Conservation (phyloP, 23 red algal genomes). For the Agarophyton chilense region DNA sequence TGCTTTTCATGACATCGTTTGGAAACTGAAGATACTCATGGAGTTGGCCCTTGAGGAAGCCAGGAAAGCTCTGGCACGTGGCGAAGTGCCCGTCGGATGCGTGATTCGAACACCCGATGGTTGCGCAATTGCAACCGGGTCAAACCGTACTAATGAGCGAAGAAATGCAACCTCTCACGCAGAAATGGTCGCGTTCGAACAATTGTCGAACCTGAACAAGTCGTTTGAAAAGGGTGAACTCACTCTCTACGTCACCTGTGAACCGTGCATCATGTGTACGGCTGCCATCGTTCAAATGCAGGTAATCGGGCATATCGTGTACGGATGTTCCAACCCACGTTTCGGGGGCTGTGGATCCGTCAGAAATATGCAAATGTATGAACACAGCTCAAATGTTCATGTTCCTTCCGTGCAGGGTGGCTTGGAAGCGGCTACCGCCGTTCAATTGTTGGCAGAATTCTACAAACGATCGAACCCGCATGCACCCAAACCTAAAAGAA, state of each 20-base stretch:
- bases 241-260: constrained; percentile 91
- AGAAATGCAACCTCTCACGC: constrained; percentile 96
- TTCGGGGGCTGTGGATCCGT: constrained; percentile 98
- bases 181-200: constrained; percentile 83
- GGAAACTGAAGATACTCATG: constrained; percentile 15
- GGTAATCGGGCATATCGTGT: constrained; percentile 63
- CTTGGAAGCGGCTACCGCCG: constrained; percentile 67
- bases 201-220: not conserved
- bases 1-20: not conserved
- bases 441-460: constrained; percentile 79
- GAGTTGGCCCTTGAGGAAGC: constrained; percentile 70
- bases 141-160: constrained; percentile 97
- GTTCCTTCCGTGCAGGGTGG: constrained; percentile 52
- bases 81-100: constrained; percentile 96
- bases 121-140: constrained; percentile 63
- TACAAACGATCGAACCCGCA: constrained; percentile 79
- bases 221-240: constrained; percentile 28
- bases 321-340: constrained; percentile 87
- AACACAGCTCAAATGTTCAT: constrained; percentile 30
- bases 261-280: constrained; percentile 99
- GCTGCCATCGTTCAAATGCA: constrained; percentile 73
- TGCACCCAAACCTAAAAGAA: constrained; percentile 80
- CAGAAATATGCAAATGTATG: not conserved
- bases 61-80: constrained; percentile 62
- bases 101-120: constrained; percentile 40